A percentile compares a stretch with the other conserved stretches of the same genome.
Conservation (phyloP, 495 filamentous ascomycete species). For the Neurospora sp. region DNA sequence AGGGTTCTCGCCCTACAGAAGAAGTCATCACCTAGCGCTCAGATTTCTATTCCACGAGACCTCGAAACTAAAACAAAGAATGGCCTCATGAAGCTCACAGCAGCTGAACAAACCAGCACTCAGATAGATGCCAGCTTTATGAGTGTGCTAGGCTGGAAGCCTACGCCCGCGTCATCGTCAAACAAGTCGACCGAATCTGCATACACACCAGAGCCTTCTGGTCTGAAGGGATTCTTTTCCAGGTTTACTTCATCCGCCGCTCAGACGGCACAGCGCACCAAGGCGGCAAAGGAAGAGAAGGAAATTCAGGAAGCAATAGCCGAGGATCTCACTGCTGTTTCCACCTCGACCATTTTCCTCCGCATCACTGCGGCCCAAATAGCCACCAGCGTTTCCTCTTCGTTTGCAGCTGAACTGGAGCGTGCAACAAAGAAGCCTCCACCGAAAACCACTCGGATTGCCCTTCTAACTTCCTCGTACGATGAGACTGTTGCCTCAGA, state of each 20-base stretch:
- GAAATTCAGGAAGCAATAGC: slow-evolving; percentile 44
- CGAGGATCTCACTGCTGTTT: slow-evolving; percentile 55
- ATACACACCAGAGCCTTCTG: slow-evolving; percentile 36
- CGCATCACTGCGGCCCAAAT: slow-evolving; percentile 76
- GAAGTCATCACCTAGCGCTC: slow-evolving; percentile 65
- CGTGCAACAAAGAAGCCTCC: slow-evolving; percentile 94
- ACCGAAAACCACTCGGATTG: slow-evolving; percentile 72
- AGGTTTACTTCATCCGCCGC: slow-evolving; percentile 44
- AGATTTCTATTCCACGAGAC: slow-evolving; percentile 65
- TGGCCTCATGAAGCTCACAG: slow-evolving; percentile 68
- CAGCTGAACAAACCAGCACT: slow-evolving; percentile 65
- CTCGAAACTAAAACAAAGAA: slow-evolving; percentile 74
- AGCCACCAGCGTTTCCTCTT: slow-evolving; percentile 53
- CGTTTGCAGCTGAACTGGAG: slow-evolving; percentile 79
- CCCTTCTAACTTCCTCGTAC: slow-evolving; percentile 82
- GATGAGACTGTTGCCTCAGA: slow-evolving; percentile 65
- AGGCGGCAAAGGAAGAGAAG: slow-evolving; percentile 42
- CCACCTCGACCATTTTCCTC: slow-evolving; percentile 72
- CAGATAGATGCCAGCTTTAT: slow-evolving; percentile 92
- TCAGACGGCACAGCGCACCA: slow-evolving; percentile 30
- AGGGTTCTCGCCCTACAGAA: slow-evolving; percentile 68
- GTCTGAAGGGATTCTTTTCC: slow-evolving; percentile 72
- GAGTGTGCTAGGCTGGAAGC: slow-evolving; percentile 76
- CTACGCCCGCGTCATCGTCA: slow-evolving; percentile 32
- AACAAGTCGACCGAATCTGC: slow-evolving; percentile 28